A percentile compares a stretch with the other conserved stretches of the same genome.
Conservation (phyloP, 306 rosid genomes). For the Begonia loranthoides region DNA sequence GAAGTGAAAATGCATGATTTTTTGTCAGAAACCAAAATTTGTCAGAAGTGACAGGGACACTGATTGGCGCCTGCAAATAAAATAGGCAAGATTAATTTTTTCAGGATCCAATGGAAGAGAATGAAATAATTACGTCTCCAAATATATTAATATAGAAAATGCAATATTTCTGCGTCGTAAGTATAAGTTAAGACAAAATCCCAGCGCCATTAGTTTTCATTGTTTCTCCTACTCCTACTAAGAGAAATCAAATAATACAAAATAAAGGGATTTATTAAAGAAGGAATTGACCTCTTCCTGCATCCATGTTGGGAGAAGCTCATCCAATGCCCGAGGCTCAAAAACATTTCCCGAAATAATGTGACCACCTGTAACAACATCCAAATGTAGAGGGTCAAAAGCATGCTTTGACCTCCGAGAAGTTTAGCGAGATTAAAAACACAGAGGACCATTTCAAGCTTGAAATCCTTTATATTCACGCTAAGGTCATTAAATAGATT, state of each 20-base stretch:
- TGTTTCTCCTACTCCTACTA: too few species aligned
- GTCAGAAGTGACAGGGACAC: slow-evolving; percentile 73
- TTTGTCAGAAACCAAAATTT: slow-evolving; percentile 84
- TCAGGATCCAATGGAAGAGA: slow-evolving; percentile 1
- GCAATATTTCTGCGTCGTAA: not conserved
- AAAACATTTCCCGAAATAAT: slow-evolving; percentile 86
- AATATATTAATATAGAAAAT: not conserved
- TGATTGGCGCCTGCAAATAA: slow-evolving; percentile 67
- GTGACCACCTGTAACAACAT: slow-evolving; percentile 56
- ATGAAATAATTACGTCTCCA: slow-evolving; percentile 1
- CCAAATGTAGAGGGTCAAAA: not conserved
- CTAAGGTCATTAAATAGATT: too few species aligned
- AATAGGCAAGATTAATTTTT: not conserved
- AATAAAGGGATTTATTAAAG: too few species aligned
- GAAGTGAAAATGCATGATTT: slow-evolving; percentile 63
- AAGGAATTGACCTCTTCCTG: slow-evolving; percentile 43
- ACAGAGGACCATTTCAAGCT: not conserved
- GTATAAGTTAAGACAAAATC: not conserved
- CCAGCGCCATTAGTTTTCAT: too few species aligned
- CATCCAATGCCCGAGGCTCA: slow-evolving; percentile 82
- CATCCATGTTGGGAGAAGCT: slow-evolving; percentile 80
- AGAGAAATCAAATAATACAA: too few species aligned
- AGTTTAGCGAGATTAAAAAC: too few species aligned
- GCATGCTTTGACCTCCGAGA: not conserved
- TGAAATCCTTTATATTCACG: too few species aligned